These are phyloP conservation scores for Amaranthus tricolor DNA, from an alignment of 179 eudicot species.

Conservation along the genomic window DNA sequence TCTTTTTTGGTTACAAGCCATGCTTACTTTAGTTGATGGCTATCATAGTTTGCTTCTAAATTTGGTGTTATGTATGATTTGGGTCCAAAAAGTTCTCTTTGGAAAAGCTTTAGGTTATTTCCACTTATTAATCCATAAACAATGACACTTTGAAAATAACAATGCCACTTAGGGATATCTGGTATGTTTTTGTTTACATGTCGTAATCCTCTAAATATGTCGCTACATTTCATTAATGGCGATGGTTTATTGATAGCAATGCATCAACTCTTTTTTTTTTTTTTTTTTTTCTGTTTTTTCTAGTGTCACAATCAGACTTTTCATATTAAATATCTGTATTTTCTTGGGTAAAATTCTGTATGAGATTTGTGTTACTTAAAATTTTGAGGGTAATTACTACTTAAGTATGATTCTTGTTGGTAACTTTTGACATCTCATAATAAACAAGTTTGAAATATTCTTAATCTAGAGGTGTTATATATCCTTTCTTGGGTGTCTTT, in stretches of 20 bases:
- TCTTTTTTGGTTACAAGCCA: not conserved
- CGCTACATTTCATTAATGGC: conserved; percentile 15
- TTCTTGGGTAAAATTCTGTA: not conserved
- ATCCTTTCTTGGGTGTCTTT: not conserved
- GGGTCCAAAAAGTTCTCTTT: conserved; percentile 5
- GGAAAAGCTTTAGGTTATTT: conserved; percentile 7
- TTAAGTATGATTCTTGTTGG: too few relatives aligned
- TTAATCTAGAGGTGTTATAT: not conserved
- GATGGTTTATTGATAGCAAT: conserved; percentile 20
- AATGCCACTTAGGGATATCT: not conserved
- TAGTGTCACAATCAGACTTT: conserved; percentile 14
- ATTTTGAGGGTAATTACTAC: too few relatives aligned
- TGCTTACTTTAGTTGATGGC: not conserved
- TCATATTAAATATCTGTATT: conserved; percentile 1
- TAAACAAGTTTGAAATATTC: not conserved
- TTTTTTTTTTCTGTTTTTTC: not conserved
- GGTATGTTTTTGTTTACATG: conserved; percentile 23
- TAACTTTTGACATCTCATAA: too few relatives aligned
- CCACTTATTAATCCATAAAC: not conserved
- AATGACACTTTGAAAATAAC: conserved; percentile 10
- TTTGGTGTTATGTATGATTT: conserved; percentile 11
- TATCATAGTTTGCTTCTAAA: conserved; percentile 1
- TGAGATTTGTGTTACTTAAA: too few relatives aligned
- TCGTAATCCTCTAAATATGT: conserved; percentile 22
- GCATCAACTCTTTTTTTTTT: conserved; percentile 8